Conservation (phyloP, 495 filamentous ascomycete genomes). For the Penicillium soppii region DNA sequence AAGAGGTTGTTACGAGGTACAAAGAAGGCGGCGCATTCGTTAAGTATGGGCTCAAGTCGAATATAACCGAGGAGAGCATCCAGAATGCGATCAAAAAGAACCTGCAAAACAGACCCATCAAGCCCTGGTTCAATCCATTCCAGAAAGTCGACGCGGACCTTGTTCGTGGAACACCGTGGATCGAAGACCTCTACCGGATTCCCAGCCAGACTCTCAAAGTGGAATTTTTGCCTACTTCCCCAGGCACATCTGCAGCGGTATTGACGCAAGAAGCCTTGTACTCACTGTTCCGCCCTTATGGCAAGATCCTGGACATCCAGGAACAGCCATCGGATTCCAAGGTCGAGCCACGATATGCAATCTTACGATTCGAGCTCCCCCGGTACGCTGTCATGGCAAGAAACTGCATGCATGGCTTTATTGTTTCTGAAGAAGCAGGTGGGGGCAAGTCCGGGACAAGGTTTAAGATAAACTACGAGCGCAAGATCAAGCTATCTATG, state of each 20-base stretch:
- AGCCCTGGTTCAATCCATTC: constrained; percentile 87
- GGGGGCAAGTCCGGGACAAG: constrained; percentile 73
- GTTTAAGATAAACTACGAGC: constrained; percentile 79
- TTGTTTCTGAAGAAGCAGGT: constrained; percentile 59
- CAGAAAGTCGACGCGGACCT: constrained; percentile 63
- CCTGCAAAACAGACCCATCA: constrained; percentile 68
- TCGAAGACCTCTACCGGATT: constrained; percentile 86
- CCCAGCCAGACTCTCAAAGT: constrained; percentile 73
- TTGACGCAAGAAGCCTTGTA: constrained; percentile 87
- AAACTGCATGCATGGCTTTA: constrained; percentile 89
- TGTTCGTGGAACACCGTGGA: constrained; percentile 86
- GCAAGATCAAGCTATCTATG: constrained; percentile 69
- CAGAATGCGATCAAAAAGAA: constrained; percentile 53
- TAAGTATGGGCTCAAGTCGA: constrained; percentile 68
- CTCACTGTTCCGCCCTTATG: constrained; percentile 83
- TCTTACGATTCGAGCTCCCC: constrained; percentile 68
- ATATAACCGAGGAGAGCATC: constrained; percentile 55
- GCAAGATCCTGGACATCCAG: constrained; percentile 79
- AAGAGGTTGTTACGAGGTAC: constrained; percentile 74
- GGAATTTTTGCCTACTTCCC: constrained; percentile 73
- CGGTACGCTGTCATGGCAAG: constrained; percentile 80
- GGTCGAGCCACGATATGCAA: constrained; percentile 72
- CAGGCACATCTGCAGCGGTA: constrained; percentile 65
- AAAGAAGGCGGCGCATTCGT: constrained; percentile 95
- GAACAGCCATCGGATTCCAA: constrained; percentile 82